A percentile compares a stretch with the other conserved stretches of the same genome.
phyloP scores from a whole-genome alignment of 345 rosid genomes.

The Crucihimalaya himalaica region DNA sequence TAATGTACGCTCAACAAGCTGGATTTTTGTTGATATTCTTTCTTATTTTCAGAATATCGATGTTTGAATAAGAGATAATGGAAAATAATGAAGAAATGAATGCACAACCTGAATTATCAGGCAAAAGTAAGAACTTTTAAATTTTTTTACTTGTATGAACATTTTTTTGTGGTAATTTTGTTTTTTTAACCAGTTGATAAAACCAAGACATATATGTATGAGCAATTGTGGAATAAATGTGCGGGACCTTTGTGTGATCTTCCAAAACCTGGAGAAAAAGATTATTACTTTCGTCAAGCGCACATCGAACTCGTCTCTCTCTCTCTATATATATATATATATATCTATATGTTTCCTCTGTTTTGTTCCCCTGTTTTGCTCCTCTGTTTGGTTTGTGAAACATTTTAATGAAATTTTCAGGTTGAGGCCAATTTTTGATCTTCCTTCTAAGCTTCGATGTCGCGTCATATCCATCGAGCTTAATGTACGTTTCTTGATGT shows the following conservation, averaged over 20 bases:
- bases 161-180: not conserved
- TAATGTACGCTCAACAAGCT: not conserved
- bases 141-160: not conserved
- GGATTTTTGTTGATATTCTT: not conserved
- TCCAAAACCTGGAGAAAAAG: not conserved
- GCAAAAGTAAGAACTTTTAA: not conserved
- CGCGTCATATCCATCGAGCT: not conserved
- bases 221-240: not conserved
- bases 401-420: not conserved
- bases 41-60: not conserved
- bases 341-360: too few species aligned
- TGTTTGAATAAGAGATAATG: not conserved
- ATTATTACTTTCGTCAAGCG: not conserved
- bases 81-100: not conserved
- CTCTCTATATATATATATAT: not conserved
- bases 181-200: not conserved
- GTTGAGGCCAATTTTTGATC: not conserved
- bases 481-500: not conserved
- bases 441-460: not conserved
- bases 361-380: not conserved
- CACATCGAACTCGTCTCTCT: not conserved
- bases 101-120: not conserved
- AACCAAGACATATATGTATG: not conserved
- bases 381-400: not conserved
- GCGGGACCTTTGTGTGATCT: not conserved